Evolutionary conservation across 495 filamentous ascomycete genomes (phyloP), one percentile per base, ranked within the genome.

Genomic region (Podospora tetraspora): DNA sequence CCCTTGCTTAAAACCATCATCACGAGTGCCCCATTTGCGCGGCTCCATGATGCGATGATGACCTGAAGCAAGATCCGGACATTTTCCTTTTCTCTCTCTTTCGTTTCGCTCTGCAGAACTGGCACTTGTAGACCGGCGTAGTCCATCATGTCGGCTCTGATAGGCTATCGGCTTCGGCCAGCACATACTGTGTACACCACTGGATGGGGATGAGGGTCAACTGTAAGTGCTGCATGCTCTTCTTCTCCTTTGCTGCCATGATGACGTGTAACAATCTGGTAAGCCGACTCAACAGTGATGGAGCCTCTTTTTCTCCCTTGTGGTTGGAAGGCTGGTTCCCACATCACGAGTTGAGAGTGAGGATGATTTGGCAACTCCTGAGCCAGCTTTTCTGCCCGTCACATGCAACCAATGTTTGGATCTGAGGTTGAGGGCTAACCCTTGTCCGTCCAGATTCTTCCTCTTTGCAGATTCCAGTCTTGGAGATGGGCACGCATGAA

Each of bases 1-100:
- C 87, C 90, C 87, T 91, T 89, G 92, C 68, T 86, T 92, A 98
- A 98, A 98, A 98, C 94, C 94, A 93, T 97, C 88, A 88, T 92
- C 90, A 92, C 91, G 94, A 98, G 94, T 91, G 92, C 89, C 89
- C 82, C 85, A 73, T 77, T 84, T 79, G 92, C 66, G 77, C 72
- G 76, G 89, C 89, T 80, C 92, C 94, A 98, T 94, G 94, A 98
- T 88, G 84, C 88, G 92, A 79, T 93, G 94, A 97, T 93, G 94
- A 98, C 94, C 94, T 97, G 86, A 90, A 84, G 75, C 81, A 84
- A 82, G 79, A 73, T 70, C 66, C 75, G 81, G 78, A 84, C 82
- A 84, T 75, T 72, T 71, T n/a, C n/a, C n/a, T n/a, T 32, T 56
- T 52, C 11, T 37, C 1, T 25, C 7, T 62, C 8, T 32, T 58